phyloP scores from a whole-genome alignment of 108 stramenopile genomes.

The Mediolabrus comicus region DNA sequence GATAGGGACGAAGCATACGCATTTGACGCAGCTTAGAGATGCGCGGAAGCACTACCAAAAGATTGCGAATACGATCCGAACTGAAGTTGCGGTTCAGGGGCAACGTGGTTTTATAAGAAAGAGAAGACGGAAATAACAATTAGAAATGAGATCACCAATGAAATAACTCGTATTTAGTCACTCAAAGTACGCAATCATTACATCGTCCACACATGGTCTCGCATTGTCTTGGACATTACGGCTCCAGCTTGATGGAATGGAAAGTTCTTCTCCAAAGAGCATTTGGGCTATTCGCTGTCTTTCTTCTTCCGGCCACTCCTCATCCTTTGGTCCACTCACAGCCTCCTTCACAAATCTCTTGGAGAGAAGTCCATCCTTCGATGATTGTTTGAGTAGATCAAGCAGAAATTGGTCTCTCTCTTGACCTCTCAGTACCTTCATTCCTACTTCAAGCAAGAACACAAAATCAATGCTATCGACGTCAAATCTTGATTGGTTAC shows the following conservation, averaged over 20 bases:
- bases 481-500: conserved; percentile 50
- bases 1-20: too few relatives aligned
- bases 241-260: conserved; percentile 54
- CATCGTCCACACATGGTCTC: conserved; percentile 14
- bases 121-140: too few relatives aligned
- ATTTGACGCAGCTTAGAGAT: too few relatives aligned
- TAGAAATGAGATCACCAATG: too few relatives aligned
- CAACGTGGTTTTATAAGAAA: too few relatives aligned
- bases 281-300: conserved; percentile 29
- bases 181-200: not conserved
- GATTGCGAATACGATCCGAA: too few relatives aligned
- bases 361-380: conserved; percentile 70
- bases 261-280: conserved; percentile 50
- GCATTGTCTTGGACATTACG: conserved; percentile 43
- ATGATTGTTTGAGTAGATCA: conserved; percentile 50
- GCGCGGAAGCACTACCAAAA: too few relatives aligned
- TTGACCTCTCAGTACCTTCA: conserved; percentile 47
- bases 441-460: conserved; percentile 51
- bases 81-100: too few relatives aligned
- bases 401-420: conserved; percentile 39
- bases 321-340: conserved; percentile 2
- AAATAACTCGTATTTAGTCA: too few relatives aligned
- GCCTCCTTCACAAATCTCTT: conserved; percentile 23
- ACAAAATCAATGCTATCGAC: conserved; percentile 54
- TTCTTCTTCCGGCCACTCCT: conserved; percentile 57